Evolutionary conservation across 306 rosid genomes (phyloP).

Genomic region (Sicyos edulis): DNA sequence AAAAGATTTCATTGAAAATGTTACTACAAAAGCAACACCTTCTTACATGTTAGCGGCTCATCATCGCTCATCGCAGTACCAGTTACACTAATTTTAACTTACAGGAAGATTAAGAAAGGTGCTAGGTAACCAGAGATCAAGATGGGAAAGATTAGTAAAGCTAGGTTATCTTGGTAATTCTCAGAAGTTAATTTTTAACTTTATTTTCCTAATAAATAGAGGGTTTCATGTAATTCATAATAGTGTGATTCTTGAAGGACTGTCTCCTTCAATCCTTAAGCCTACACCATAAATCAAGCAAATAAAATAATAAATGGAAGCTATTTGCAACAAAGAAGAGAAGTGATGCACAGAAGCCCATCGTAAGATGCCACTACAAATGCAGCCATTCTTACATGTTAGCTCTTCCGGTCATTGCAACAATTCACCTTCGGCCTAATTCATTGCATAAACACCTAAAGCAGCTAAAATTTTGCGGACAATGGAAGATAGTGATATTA

Average conservation of each 20-base stretch:
- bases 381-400: conserved; percentile 31
- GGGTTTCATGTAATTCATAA: too few species aligned
- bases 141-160: too few species aligned
- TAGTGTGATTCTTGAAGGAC: too few species aligned
- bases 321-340: background rate
- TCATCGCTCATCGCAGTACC: conserved; percentile 6
- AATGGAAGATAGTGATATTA: too few species aligned
- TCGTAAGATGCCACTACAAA: conserved; percentile 48
- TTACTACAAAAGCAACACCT: conserved; percentile 18
- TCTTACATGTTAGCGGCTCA: conserved; percentile 32
- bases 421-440: too few species aligned
- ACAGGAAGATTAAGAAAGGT: background rate
- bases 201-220: too few species aligned
- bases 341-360: conserved; percentile 65
- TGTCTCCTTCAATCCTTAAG: too few species aligned
- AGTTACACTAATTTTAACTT: background rate
- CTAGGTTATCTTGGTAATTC: too few species aligned
- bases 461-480: too few species aligned
- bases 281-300: background rate
- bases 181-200: too few species aligned
- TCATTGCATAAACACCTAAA: too few species aligned
- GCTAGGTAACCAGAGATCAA: background rate
- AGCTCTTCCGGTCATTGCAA: too few species aligned
- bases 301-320: background rate
- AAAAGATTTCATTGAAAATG: conserved; percentile 45